Evolutionary conservation across 306 rosid species (phyloP).

Genomic region (Alnus rubra): DNA sequence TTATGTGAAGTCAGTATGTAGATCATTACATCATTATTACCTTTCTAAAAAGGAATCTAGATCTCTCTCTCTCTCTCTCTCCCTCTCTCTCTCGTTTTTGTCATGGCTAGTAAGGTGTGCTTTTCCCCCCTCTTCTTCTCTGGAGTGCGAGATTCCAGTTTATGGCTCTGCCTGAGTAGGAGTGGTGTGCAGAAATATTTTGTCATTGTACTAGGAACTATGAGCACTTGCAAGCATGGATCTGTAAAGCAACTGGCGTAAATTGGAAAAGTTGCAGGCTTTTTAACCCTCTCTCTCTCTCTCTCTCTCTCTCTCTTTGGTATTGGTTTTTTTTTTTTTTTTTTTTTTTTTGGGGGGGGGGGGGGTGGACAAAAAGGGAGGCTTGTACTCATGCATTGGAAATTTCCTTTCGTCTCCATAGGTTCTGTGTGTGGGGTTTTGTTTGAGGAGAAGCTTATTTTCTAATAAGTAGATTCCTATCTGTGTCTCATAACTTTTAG

Average conservation of each 20-base stretch:
- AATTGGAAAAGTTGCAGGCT: neutral
- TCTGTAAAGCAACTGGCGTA: neutral
- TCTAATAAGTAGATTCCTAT: constrained; percentile 8
- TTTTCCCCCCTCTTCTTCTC: neutral
- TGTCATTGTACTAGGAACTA: neutral
- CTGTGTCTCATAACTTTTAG: no score
- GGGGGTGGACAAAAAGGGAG: neutral
- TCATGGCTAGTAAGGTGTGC: no score
- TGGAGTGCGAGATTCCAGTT: neutral
- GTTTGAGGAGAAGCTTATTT: neutral
- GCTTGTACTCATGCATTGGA: constrained; percentile 5
- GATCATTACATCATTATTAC: no score
- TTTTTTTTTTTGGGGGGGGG: neutral
- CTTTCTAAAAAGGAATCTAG: neutral
- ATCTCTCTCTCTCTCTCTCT: neutral
- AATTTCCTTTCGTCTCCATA: neutral
- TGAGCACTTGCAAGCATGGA: neutral
- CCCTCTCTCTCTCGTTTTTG: neutral
- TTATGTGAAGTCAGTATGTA: neutral
- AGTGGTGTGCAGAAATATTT: neutral
- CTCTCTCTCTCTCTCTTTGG: no score
- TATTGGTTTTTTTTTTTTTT: no score
- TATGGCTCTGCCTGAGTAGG: neutral
- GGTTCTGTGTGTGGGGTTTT: neutral
- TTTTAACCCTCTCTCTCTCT: neutral